Conservation (phyloP, 1,284 basidiomycete species). For the Pisolithus thermaeus region DNA sequence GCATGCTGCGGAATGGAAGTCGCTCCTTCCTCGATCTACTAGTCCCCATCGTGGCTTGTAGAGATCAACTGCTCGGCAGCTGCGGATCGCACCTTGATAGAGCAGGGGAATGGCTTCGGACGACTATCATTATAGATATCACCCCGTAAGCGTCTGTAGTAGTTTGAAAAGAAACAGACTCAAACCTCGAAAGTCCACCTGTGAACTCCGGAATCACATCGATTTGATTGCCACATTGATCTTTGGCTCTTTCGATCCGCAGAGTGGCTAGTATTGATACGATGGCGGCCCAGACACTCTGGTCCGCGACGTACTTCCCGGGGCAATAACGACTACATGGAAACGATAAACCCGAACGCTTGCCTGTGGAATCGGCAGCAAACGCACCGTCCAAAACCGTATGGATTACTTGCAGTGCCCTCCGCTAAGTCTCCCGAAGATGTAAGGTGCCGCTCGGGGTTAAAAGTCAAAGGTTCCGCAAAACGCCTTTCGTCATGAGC, state of each 20-base stretch:
- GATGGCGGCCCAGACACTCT: slow-evolving; percentile 9
- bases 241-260: slow-evolving; percentile 10
- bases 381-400: slow-evolving; percentile 25
- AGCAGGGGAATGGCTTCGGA: slow-evolving; percentile 16
- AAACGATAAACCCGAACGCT: neutral
- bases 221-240: slow-evolving; percentile 12
- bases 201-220: slow-evolving; percentile 5
- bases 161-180: no score
- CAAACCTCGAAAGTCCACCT: slow-evolving; percentile 2
- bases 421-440: slow-evolving; percentile 9
- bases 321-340: slow-evolving; percentile 16
- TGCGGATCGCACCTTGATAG: slow-evolving; percentile 14
- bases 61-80: slow-evolving; percentile 14
- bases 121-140: neutral
- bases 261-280: slow-evolving; percentile 16
- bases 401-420: slow-evolving; percentile 2
- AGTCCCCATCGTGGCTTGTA: neutral
- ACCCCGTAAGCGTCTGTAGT: neutral
- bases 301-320: slow-evolving; percentile 8
- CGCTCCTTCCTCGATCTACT: neutral
- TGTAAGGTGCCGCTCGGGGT: slow-evolving; percentile 24
- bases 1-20: neutral
- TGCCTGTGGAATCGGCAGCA: neutral
- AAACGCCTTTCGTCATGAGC: slow-evolving; percentile 18
- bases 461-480: slow-evolving; percentile 18